These are phyloP conservation scores for Saccharomycopsis hybrid DNA, from an alignment of 1,139 yeast species.

Conservation along the genomic window DNA sequence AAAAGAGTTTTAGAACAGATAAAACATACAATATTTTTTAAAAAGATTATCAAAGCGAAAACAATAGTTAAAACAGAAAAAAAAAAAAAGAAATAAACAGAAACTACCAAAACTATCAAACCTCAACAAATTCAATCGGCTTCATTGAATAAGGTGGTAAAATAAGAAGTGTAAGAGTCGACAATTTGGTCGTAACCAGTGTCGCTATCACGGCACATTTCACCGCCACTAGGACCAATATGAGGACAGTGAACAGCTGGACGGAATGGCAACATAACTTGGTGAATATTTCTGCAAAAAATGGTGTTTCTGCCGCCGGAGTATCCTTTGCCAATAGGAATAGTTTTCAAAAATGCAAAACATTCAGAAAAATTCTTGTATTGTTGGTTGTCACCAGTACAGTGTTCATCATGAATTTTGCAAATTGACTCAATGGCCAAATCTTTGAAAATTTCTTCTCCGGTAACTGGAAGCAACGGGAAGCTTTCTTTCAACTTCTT, in stretches of 20 bases:
- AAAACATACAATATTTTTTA: no score
- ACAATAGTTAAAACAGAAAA: no score
- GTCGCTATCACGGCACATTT: constrained; percentile 24
- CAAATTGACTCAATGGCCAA: constrained; percentile 23
- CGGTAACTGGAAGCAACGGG: not conserved
- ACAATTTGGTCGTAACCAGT: constrained; percentile 18
- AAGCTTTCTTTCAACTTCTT: constrained; percentile 1
- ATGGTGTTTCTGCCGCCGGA: constrained; percentile 27
- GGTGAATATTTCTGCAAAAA: constrained; percentile 25
- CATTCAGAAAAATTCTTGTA: constrained; percentile 22
- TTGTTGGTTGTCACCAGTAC: constrained; percentile 18
- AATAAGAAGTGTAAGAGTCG: constrained; percentile 15
- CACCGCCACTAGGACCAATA: constrained; percentile 26
- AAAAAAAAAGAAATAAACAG: no score
- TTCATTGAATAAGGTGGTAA: no score
- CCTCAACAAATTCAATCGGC: no score
- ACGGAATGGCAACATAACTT: constrained; percentile 24
- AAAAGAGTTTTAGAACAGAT: no score
- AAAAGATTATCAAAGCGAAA: no score
- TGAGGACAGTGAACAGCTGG: constrained; percentile 26
- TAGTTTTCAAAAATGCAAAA: constrained; percentile 13
- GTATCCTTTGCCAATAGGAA: constrained; percentile 23
- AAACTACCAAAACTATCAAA: no score
- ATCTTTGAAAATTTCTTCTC: constrained; percentile 3
- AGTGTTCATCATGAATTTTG: constrained; percentile 22